A percentile compares a stretch with the other conserved stretches of the same genome.
phyloP scores from a whole-genome alignment of 352 stramenopile species.

The Globisporangium spiculum region DNA sequence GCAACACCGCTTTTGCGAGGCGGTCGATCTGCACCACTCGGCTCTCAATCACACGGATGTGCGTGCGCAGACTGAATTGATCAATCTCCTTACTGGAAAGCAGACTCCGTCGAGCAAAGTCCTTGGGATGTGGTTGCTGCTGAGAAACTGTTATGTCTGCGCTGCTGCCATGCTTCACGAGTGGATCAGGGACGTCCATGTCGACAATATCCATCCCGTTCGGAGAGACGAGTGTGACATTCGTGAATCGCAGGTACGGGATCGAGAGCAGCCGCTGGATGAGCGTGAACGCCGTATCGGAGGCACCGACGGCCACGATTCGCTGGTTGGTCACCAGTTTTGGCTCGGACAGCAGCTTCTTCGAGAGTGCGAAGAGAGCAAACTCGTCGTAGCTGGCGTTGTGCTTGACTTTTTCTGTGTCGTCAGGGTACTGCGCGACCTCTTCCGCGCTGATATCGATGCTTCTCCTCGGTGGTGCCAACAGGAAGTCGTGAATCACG shows the following conservation, averaged over 20 bases:
- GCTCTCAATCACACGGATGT: conserved; percentile 60
- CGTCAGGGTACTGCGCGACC: conserved; percentile 45
- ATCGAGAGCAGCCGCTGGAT: conserved; percentile 72
- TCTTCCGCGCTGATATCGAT: conserved; percentile 43
- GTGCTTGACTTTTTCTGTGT: conserved; percentile 25
- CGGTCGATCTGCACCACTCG: conserved; percentile 73
- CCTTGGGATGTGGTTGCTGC: conserved; percentile 17
- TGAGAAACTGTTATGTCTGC: conserved; percentile 1
- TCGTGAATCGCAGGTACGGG: conserved; percentile 86
- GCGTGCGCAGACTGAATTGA: conserved; percentile 58
- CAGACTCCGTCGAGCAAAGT: conserved; percentile 54
- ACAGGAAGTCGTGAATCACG: conserved; percentile 55
- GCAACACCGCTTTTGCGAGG: conserved; percentile 56
- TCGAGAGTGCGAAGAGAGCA: conserved; percentile 85
- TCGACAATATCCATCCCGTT: conserved; percentile 50
- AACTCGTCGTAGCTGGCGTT: conserved; percentile 31
- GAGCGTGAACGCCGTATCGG: conserved; percentile 73
- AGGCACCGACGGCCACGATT: conserved; percentile 85
- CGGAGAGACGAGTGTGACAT: conserved; percentile 82
- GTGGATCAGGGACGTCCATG: conserved; percentile 18
- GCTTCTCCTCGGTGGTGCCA: conserved; percentile 53
- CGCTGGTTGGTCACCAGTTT: conserved; percentile 83
- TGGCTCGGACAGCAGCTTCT: conserved; percentile 81
- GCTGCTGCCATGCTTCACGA: neutral
- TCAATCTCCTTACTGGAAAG: conserved; percentile 42